phyloP scores from a whole-genome alignment of 2,329 filamentous ascomycete genomes.

The Colletotrichum caudatum region DNA sequence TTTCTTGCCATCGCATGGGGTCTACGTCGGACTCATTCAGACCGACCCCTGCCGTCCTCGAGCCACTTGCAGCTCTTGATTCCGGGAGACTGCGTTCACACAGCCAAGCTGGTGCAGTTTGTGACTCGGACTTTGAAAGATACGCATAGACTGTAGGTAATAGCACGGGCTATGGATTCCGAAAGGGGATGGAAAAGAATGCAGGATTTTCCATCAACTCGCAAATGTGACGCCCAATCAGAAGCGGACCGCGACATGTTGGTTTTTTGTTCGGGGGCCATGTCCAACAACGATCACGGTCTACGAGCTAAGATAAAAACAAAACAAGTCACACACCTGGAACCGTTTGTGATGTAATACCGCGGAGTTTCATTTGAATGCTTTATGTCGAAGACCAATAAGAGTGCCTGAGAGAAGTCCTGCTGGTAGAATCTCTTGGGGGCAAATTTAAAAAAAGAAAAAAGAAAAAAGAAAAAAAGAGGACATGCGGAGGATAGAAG shows the following conservation, averaged over 20 bases:
- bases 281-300: not conserved
- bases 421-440: not conserved
- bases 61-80: not conserved
- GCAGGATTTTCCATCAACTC: not conserved
- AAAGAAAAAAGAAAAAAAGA: no score
- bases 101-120: accelerated
- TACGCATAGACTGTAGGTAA: not conserved
- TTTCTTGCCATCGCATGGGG: not conserved
- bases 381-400: not conserved
- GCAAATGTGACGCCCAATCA: not conserved
- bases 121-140: not conserved
- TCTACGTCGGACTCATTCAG: not conserved
- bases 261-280: not conserved
- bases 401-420: not conserved
- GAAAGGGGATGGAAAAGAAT: not conserved
- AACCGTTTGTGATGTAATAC: not conserved
- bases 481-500: not conserved
- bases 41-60: not conserved
- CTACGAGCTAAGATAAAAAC: not conserved
- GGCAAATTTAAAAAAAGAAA: no score
- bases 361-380: not conserved
- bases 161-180: no score
- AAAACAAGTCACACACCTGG: not conserved
- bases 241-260: not conserved
- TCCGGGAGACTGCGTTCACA: not conserved